Percentiles rank a stretch among this genome's conserved stretches.
Evolutionary conservation across 2,329 filamentous ascomycete genomes (phyloP).

Genomic region (Exophiala calicioides): DNA sequence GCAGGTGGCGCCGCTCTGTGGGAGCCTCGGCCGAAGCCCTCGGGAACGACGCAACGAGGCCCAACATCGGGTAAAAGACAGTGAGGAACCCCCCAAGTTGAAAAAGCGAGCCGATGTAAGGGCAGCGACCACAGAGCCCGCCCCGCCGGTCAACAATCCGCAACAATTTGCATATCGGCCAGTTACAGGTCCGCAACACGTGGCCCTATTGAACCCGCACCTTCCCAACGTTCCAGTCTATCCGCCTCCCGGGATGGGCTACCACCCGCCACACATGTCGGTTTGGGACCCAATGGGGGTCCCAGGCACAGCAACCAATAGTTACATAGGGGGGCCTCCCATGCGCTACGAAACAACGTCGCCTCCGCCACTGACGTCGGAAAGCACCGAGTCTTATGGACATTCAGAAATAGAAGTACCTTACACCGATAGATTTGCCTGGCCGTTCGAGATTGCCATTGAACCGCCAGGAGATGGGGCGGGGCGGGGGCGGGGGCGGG

Average conservation of each 20-base stretch:
- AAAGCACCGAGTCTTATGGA: conserved; percentile 1
- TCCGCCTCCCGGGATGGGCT: conserved; percentile 4
- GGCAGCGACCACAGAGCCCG: neutral
- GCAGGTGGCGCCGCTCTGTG: conserved; percentile 8
- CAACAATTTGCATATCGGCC: conserved; percentile 3
- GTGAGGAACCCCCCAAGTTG: no score
- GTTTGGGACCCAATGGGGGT: conserved; percentile 6
- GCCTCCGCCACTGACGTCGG: neutral
- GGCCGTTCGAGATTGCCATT: conserved; percentile 11
- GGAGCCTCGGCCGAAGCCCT: neutral
- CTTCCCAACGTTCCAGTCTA: neutral
- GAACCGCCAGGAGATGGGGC: no score
- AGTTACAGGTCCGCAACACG: neutral
- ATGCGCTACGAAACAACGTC: neutral
- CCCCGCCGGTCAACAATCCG: neutral
- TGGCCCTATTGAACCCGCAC: neutral
- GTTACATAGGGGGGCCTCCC: neutral
- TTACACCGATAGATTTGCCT: conserved; percentile 16
- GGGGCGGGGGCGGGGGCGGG: no score
- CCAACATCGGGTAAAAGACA: neutral
- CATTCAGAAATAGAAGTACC: conserved; percentile 18
- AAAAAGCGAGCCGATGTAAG: neutral
- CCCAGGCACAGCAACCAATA: neutral
- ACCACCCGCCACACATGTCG: conserved; percentile 1
- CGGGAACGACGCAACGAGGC: neutral